A percentile compares a stretch with the other conserved stretches of the same genome.
phyloP scores from a whole-genome alignment of 305 asterid genomes.

The Rubia tinctorum region DNA sequence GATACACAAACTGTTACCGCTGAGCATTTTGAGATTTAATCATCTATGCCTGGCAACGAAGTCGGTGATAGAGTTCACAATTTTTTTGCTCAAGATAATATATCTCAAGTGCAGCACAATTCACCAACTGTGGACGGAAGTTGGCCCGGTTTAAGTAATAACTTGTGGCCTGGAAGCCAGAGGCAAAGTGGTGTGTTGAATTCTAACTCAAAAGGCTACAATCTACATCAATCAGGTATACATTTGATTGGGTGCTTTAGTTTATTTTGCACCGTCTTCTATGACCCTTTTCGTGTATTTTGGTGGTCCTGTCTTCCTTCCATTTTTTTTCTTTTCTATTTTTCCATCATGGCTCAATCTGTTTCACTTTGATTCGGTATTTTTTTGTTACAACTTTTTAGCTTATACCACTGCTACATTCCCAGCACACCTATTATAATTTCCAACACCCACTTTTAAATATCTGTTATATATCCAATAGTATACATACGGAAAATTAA shows the following conservation, averaged over 20 bases:
- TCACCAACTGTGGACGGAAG: conserved; percentile 52
- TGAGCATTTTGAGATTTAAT: conserved; percentile 26
- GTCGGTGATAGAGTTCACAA: conserved; percentile 95
- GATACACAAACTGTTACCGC: conserved; percentile 16
- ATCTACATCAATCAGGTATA: conserved; percentile 53
- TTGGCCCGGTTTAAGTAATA: conserved; percentile 55
- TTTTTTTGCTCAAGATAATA: conserved; percentile 79
- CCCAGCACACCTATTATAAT: not conserved
- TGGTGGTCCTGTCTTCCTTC: not conserved
- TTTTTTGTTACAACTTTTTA: not conserved
- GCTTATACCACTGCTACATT: not conserved
- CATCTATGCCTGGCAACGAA: conserved; percentile 99
- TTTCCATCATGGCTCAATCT: not conserved
- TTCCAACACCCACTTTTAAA: not conserved
- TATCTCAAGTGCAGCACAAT: conserved; percentile 60
- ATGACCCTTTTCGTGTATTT: not conserved
- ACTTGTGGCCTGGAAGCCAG: conserved; percentile 63
- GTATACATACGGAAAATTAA: not conserved
- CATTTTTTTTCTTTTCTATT: conserved; percentile 3
- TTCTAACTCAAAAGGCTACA: conserved; percentile 42
- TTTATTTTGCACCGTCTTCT: not conserved
- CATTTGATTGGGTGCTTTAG: conserved; percentile 2
- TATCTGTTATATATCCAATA: not conserved
- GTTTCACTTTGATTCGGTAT: not conserved
- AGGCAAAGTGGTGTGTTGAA: conserved; percentile 38